phyloP scores from a whole-genome alignment of 2,329 filamentous ascomycete species.

The Fusarium nodosum region DNA sequence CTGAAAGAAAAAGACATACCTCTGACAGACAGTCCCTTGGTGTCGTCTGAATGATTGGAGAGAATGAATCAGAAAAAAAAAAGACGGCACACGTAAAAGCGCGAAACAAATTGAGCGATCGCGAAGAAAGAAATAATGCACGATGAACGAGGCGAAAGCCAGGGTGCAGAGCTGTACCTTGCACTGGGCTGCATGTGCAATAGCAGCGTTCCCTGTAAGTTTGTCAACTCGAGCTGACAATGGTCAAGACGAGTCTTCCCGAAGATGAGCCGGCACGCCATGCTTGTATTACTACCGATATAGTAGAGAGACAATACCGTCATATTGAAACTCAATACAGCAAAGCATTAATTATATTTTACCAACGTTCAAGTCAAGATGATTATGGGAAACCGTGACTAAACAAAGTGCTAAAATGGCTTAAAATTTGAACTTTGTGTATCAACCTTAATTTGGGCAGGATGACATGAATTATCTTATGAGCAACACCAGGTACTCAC shows the following conservation, averaged over 20 bases:
- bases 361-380: no score
- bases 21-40: conserved; percentile 3
- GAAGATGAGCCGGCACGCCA: conserved; percentile 40
- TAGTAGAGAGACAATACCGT: background rate
- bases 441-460: background rate
- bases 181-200: conserved; percentile 26
- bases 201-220: conserved; percentile 22
- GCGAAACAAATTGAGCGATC: conserved; percentile 12
- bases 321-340: background rate
- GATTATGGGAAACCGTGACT: background rate
- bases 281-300: background rate
- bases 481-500: background rate
- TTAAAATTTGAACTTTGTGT: background rate
- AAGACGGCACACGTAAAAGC: conserved; percentile 3
- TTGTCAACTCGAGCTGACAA: background rate
- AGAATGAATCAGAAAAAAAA: background rate
- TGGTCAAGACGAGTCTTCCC: conserved; percentile 27
- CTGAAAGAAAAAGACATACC: conserved; percentile 16
- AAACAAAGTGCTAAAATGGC: background rate
- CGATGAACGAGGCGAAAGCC: conserved; percentile 24
- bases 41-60: background rate
- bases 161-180: conserved; percentile 30
- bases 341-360: background rate
- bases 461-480: background rate
- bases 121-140: conserved; percentile 32